These are phyloP conservation scores for Peronospora destructor DNA, from an alignment of 352 stramenopile species.

Conservation along the genomic window DNA sequence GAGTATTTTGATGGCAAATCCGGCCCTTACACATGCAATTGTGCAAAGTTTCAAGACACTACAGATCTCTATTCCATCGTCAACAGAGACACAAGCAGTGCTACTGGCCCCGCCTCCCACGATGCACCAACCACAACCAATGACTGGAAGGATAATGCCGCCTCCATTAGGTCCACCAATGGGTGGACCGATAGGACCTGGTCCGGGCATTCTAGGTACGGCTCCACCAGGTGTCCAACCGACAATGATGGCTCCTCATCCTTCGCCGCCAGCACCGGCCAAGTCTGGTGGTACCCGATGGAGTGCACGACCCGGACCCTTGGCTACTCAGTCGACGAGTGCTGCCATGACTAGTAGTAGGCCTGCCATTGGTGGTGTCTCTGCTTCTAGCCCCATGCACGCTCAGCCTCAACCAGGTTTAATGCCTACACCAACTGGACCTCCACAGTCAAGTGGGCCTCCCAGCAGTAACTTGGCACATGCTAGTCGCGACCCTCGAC, in stretches of 20 bases:
- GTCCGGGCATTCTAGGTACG: conserved; percentile 45
- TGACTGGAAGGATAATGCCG: conserved; percentile 32
- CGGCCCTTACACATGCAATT: conserved; percentile 75
- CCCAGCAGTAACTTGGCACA: conserved; percentile 26
- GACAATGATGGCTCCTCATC: conserved; percentile 23
- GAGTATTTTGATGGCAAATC: conserved; percentile 65
- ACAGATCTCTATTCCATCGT: conserved; percentile 68
- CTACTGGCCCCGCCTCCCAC: conserved; percentile 31
- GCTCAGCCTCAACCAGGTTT: conserved; percentile 24
- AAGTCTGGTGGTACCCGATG: conserved; percentile 55
- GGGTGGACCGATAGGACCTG: conserved; percentile 24
- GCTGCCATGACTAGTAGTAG: conserved; percentile 19
- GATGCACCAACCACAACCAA: conserved; percentile 32
- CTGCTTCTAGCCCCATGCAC: conserved; percentile 26
- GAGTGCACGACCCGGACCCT: conserved; percentile 54
- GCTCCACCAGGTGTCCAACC: conserved; percentile 23
- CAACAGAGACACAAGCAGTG: conserved; percentile 47
- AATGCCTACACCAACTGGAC: conserved; percentile 23
- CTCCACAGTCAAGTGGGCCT: conserved; percentile 19
- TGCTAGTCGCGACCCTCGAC: conserved; percentile 46
- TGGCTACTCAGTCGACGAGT: conserved; percentile 28
- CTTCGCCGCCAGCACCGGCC: conserved; percentile 19
- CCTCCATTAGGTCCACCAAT: conserved; percentile 30
- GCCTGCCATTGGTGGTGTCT: conserved; percentile 12
- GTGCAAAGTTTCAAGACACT: conserved; percentile 82